Conservation (phyloP, 139 green algal species). For the Limnomonas spitsbergensis region DNA sequence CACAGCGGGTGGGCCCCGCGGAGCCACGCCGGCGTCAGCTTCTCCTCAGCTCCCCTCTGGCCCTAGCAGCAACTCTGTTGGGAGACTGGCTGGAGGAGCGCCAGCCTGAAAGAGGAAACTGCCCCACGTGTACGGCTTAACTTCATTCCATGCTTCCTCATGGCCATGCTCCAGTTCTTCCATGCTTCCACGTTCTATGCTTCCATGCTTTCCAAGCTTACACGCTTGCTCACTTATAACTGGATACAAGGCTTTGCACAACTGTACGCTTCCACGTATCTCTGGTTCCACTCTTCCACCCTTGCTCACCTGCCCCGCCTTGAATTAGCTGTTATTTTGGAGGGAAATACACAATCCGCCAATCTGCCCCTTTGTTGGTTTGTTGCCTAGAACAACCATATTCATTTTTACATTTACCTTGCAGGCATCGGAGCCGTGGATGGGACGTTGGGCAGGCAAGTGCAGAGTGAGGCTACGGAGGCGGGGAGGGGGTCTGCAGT, state of each 20-base stretch:
- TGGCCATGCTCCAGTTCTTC: too few species aligned
- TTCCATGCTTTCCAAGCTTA: too few species aligned
- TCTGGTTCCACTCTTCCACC: not conserved
- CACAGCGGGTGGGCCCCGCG: too few species aligned
- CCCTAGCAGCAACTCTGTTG: not conserved
- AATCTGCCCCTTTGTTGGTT: not conserved
- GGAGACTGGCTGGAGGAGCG: not conserved
- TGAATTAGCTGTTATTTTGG: not conserved
- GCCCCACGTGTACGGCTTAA: slow-evolving; percentile 7
- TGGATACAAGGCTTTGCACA: too few species aligned
- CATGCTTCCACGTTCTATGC: too few species aligned
- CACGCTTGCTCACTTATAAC: too few species aligned
- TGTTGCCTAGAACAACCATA: not conserved
- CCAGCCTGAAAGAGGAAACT: slow-evolving; percentile 6
- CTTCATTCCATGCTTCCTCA: too few species aligned
- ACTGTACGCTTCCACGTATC: too few species aligned
- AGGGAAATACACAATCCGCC: not conserved
- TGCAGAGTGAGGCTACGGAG: not conserved
- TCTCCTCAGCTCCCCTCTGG: not conserved
- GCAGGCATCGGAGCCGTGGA: slow-evolving; percentile 16
- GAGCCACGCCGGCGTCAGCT: too few species aligned
- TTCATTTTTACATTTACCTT: not conserved
- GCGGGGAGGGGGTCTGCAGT: not conserved
- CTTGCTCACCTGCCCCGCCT: not conserved
- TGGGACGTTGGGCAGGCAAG: slow-evolving; percentile 11